Base-by-base conservation (phyloP, 306 rosid species). In the Datisca glomerata region DNA sequence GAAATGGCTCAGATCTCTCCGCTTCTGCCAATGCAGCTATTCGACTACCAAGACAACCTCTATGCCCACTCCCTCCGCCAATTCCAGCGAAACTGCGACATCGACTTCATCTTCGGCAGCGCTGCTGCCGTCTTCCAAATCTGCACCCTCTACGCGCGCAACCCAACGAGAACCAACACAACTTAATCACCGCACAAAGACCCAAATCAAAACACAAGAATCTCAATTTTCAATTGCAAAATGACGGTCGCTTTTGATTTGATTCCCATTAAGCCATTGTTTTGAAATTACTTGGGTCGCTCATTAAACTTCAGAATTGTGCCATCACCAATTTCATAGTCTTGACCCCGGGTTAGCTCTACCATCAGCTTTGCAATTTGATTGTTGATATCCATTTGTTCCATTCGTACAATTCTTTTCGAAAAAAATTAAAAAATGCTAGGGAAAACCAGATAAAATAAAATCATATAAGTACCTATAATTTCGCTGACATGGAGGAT, bases 291-390 rank as follows among this genome's bases (percentile, higher is more conserved):
- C 57, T 61, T 83, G 1, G 97, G 93, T 1, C 80, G 97, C 0
- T 94, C 93, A n/a, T n/a, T n/a, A n/a, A n/a, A n/a, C n/a, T n/a
- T n/a, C n/a, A n/a, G n/a, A 13, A 93, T 85, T 24, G 95, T 85
- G 14, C 95, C 95, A 46, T 85, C 95, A 8, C 95, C 95, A 17
- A 85, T 85, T 44, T 80, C 95, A 45, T 85, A 85, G 51, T 85
- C 95, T 71, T 85, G 95, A 35, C 95, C 80, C 55, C 75, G 63
- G 1, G 95, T 80, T 3, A 85, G 55, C 53, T 85, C 87, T 37
- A 85, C 95, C 95, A 85, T 80, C 60, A 85, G 58, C 60, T 85
- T 85, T 0, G 95, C 95, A 40, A 85, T 85, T 52, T 85, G 95
- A 51, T 85, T 85, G 60, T 80, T 81, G 3, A 85, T 87, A 36